A percentile compares a stretch with the other conserved stretches of the same genome.
Evolutionary conservation across 352 stramenopile genomes (phyloP).

Genomic region (Phytophthora tubulina): DNA sequence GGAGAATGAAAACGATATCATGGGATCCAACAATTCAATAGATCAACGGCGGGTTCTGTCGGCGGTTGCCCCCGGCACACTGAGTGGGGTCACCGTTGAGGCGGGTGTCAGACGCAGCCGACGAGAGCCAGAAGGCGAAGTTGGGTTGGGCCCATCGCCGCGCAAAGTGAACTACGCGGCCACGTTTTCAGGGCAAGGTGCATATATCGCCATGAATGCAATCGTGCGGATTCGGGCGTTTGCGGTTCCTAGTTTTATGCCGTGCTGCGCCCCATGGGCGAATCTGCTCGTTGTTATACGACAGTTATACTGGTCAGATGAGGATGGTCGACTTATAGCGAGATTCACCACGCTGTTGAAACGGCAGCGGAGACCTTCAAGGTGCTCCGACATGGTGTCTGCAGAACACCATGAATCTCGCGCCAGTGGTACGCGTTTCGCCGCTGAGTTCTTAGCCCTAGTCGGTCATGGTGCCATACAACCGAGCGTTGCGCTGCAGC

Average conservation of each 20-base stretch:
- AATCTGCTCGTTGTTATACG: conserved; percentile 14
- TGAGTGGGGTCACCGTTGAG: conserved; percentile 27
- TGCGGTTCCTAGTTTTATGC: neutral
- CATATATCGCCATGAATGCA: conserved; percentile 16
- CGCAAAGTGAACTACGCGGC: neutral
- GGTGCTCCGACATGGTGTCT: conserved; percentile 14
- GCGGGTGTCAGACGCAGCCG: neutral
- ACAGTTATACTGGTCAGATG: conserved; percentile 11
- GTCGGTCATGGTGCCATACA: neutral
- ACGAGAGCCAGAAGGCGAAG: conserved; percentile 6
- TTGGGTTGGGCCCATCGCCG: conserved; percentile 30
- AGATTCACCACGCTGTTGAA: conserved; percentile 25
- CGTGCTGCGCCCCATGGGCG: neutral
- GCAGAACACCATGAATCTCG: conserved; percentile 23
- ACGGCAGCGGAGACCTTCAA: conserved; percentile 15
- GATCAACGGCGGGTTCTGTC: conserved; percentile 2
- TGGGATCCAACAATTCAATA: neutral
- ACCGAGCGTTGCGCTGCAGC: neutral
- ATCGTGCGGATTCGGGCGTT: conserved; percentile 10
- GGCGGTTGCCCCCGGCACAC: conserved; percentile 15
- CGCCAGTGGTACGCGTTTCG: conserved; percentile 30
- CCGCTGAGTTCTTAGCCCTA: conserved; percentile 4
- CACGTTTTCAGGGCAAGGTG: neutral
- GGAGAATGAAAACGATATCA: conserved; percentile 18
- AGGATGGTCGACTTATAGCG: conserved; percentile 2